Base-by-base conservation (phyloP, 2,329 filamentous ascomycete genomes). In the Phyllosticta citriasiana region DNA sequence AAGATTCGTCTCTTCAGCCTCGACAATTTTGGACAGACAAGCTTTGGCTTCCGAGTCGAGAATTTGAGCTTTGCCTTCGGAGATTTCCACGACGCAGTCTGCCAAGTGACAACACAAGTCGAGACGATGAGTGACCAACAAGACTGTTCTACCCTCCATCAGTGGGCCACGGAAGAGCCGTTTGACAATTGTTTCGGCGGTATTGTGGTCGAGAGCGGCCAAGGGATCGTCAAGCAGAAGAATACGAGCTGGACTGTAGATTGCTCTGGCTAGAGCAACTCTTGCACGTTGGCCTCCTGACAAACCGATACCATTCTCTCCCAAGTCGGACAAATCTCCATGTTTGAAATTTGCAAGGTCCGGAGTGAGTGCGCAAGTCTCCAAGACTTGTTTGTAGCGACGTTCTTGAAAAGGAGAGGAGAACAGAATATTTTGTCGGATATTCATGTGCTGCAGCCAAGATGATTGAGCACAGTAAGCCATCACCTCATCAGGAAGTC, bases 41-140 rank as follows among this genome's bases (percentile, higher is more conserved):
- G 33, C 33, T 16, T 40, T 40, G 24, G 55, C 55, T 30, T 47
- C 72, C 1, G 53, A 71, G 55, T 74, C 73, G 50, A 74, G 68
- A 3, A 74, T 67, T 1, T 61, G 69, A 14, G 84, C 85, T 57
- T 72, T 75, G 1, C 88, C 87, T 40, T 86, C 78, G 0, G 79
- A 72, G 9, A 96, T 80, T 61, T 91, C 84, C 9, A 96, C 75
- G 16, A 91, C 81, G 68, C 94, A 88, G 56, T 86, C 78, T 1
- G 91, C 89, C 53, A 91, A 78, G n/a, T 82, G 79, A 22, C 84
- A 81, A 63, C 91, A 89, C 9, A 96, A 76, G 63, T 92, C 87
- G 0, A 80, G 82, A 1, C 85, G 81, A 73, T 88, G 85, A 0
- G 85, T 88, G 19, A 84, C 84, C 16, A 88, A 74, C 26, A 88